Percentiles rank a stretch among this genome's conserved stretches.
Evolutionary conservation across 495 filamentous ascomycete genomes (phyloP).

Genomic region (Hyaloscypha variabilis): DNA sequence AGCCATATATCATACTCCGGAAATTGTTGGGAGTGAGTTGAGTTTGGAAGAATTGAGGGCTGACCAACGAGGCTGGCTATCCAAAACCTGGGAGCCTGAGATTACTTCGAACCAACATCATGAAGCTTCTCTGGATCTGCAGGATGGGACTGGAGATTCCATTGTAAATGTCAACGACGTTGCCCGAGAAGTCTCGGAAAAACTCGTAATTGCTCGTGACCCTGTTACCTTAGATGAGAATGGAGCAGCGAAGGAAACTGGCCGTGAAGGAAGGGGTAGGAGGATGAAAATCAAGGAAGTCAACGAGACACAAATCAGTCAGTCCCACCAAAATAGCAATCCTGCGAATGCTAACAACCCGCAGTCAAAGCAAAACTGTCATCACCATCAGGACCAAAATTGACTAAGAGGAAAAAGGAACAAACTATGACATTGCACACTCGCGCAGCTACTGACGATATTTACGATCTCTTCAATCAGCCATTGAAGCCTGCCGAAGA

Average conservation of each 20-base stretch:
- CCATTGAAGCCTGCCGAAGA: conserved; percentile 62
- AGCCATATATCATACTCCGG: conserved; percentile 76
- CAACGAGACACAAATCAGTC: conserved; percentile 85
- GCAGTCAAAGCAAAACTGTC: conserved; percentile 90
- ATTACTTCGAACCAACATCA: conserved; percentile 59
- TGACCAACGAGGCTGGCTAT: conserved; percentile 74
- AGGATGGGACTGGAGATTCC: conserved; percentile 44
- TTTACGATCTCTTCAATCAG: conserved; percentile 95
- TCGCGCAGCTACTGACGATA: conserved; percentile 92
- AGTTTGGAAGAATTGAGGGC: conserved; percentile 93
- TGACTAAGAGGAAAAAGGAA: conserved; percentile 73
- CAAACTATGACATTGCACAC: conserved; percentile 98
- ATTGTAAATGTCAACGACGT: conserved; percentile 16
- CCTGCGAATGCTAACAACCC: conserved; percentile 12
- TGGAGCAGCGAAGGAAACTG: conserved; percentile 35
- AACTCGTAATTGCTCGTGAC: conserved; percentile 49
- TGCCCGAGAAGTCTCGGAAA: conserved; percentile 36
- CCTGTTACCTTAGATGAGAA: conserved; percentile 51
- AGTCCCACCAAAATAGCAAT: conserved; percentile 32
- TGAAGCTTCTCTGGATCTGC: conserved; percentile 75
- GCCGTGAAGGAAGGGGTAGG: conserved; percentile 39
- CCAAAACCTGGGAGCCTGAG: conserved; percentile 67
- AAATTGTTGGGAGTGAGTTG: conserved; percentile 67
- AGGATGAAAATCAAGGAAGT: conserved; percentile 79
- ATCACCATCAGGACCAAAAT: conserved; percentile 78